Percentiles rank a stretch among this genome's conserved stretches.
phyloP scores from a whole-genome alignment of 1,284 basidiomycete genomes.

The Ustilago hordei region DNA sequence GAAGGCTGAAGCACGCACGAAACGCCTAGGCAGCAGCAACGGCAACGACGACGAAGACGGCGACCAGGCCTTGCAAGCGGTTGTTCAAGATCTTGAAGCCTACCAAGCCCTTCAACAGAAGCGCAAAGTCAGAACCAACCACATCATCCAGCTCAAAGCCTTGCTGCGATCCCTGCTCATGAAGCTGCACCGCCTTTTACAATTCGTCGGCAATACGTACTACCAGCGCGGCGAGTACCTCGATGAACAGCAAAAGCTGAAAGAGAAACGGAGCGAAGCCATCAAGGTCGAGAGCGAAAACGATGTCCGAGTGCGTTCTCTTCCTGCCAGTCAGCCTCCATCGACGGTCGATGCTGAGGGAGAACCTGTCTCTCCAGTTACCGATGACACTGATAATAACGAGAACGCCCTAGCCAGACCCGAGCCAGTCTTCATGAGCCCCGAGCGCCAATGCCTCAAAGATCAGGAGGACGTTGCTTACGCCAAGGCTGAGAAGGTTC shows the following conservation, averaged over 20 bases:
- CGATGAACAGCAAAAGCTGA: constrained; percentile 22
- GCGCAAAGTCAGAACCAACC: constrained; percentile 26
- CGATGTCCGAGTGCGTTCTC: not conserved
- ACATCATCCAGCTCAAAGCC: constrained; percentile 41
- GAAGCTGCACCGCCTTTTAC: constrained; percentile 56
- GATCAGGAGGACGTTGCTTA: constrained; percentile 58
- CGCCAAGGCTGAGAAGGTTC: constrained; percentile 56
- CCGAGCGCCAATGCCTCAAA: constrained; percentile 38
- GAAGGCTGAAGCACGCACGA: constrained; percentile 24
- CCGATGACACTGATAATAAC: not conserved
- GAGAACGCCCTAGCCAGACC: too few species aligned
- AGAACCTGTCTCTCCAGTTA: not conserved
- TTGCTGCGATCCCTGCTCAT: constrained; percentile 52
- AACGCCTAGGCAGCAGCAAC: not conserved
- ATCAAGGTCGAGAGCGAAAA: not conserved
- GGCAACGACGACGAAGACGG: constrained; percentile 14
- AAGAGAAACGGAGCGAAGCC: not conserved
- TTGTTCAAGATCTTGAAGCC: constrained; percentile 24
- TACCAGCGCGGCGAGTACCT: constrained; percentile 59
- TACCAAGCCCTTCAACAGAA: constrained; percentile 28
- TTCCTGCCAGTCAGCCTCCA: not conserved
- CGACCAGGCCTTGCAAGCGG: constrained; percentile 14
- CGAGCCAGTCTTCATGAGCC: constrained; percentile 13
- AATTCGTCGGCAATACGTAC: constrained; percentile 63
- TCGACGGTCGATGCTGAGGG: not conserved